Evolutionary conservation across 2,329 filamentous ascomycete genomes (phyloP).

Genomic region (Fonsecaea multimorphosa): DNA sequence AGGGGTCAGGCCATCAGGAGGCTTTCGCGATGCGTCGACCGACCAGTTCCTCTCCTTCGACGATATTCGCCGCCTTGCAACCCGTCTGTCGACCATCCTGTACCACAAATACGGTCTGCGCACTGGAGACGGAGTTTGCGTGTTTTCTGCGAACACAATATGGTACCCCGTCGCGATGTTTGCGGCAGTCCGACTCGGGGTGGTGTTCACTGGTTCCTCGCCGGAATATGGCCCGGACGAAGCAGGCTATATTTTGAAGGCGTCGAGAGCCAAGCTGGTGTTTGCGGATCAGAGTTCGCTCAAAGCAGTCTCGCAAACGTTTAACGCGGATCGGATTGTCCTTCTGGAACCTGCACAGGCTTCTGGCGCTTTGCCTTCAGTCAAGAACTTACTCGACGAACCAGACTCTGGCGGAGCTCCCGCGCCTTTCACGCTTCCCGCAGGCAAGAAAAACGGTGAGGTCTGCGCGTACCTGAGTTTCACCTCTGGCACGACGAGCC

Average conservation of each 20-base stretch:
- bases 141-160: conserved; percentile 68
- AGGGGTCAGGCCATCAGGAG: conserved; percentile 36
- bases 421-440: conserved; percentile 54
- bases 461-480: conserved; percentile 67
- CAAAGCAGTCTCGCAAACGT: conserved; percentile 46
- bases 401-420: conserved; percentile 46
- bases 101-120: conserved; percentile 60
- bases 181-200: conserved; percentile 57
- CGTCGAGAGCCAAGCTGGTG: conserved; percentile 1
- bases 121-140: conserved; percentile 61
- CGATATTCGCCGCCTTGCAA: conserved; percentile 62
- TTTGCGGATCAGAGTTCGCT: not conserved
- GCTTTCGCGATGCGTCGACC: conserved; percentile 64
- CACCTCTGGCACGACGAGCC: conserved; percentile 73
- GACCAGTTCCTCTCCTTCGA: conserved; percentile 63
- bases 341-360: not conserved
- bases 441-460: conserved; percentile 59
- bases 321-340: conserved; percentile 35
- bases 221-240: not conserved
- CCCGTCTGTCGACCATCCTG: conserved; percentile 64
- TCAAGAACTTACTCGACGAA: conserved; percentile 42
- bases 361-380: conserved; percentile 12
- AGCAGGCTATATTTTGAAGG: conserved; percentile 2
- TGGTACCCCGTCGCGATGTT: conserved; percentile 70
- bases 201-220: not conserved